Percentiles rank a stretch among this genome's conserved stretches.
These are phyloP conservation scores for Bondarzewia mesenterica DNA, from an alignment of 1,284 basidiomycete genomes.

Conservation along the genomic window DNA sequence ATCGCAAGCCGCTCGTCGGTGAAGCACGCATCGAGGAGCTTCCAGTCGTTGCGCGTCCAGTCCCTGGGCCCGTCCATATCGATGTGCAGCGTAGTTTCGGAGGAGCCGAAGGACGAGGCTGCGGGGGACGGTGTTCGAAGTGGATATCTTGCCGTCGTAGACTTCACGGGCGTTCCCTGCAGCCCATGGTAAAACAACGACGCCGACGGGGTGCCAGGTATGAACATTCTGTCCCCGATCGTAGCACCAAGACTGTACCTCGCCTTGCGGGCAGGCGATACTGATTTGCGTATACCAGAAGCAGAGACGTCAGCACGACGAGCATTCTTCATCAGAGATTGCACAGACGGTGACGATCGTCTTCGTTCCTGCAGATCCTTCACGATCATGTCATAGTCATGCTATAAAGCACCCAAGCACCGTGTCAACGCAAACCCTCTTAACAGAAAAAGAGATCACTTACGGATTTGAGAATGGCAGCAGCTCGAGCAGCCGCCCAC, in stretches of 20 bases:
- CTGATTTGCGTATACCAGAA: conserved; percentile 28
- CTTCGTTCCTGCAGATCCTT: conserved; percentile 35
- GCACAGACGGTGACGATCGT: conserved; percentile 19
- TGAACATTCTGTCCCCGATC: conserved; percentile 42
- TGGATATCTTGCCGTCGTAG: conserved; percentile 6
- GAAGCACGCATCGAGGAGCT: conserved; percentile 66
- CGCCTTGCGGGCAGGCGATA: conserved; percentile 13
- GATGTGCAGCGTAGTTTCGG: conserved; percentile 5
- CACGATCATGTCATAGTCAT: conserved; percentile 78
- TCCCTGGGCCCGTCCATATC: conserved; percentile 19
- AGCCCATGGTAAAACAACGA: conserved; percentile 45
- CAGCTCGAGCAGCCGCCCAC: conserved; percentile 78
- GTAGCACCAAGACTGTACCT: conserved; percentile 34
- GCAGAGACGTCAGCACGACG: conserved; percentile 26
- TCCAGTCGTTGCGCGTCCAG: conserved; percentile 72
- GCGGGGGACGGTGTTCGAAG: conserved; percentile 14
- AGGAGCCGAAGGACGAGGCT: conserved; percentile 5
- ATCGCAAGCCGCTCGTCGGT: conserved; percentile 54
- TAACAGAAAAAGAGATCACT: conserved; percentile 10
- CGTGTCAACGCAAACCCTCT: neutral
- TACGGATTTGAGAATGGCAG: conserved; percentile 81
- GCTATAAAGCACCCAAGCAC: conserved; percentile 34
- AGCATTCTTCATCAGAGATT: conserved; percentile 25
- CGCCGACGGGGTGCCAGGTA: conserved; percentile 45
- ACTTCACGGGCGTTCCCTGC: neutral